Percentiles rank a stretch among this genome's conserved stretches.
These are phyloP conservation scores for Ochetophila trinervis DNA, from an alignment of 306 rosid species.

Conservation along the genomic window DNA sequence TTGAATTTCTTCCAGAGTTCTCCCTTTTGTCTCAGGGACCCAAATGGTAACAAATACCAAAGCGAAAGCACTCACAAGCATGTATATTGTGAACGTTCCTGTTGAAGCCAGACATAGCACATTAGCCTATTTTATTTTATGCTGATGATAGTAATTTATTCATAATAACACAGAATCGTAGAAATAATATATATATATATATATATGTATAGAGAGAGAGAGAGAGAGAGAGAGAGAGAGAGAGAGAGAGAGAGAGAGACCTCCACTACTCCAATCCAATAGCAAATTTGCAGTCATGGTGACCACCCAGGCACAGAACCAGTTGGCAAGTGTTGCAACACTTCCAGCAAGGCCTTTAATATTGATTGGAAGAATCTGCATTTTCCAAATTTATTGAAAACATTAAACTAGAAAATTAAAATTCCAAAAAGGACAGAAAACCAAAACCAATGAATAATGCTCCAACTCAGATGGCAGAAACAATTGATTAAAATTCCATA, in stretches of 20 bases:
- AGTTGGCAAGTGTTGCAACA: slow-evolving; percentile 87
- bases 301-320: slow-evolving; percentile 68
- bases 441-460: no score
- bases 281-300: slow-evolving; percentile 89
- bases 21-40: slow-evolving; percentile 97
- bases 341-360: slow-evolving; percentile 96
- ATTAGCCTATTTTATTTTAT: background rate
- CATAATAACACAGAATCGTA: background rate
- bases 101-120: slow-evolving; percentile 29
- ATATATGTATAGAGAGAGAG: slow-evolving; percentile 9
- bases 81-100: slow-evolving; percentile 87
- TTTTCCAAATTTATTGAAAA: slow-evolving; percentile 16
- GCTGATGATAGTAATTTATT: background rate
- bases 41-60: slow-evolving; percentile 60
- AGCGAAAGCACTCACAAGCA: slow-evolving; percentile 55
- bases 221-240: slow-evolving; percentile 24
- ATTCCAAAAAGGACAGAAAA: no score
- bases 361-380: slow-evolving; percentile 86
- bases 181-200: background rate
- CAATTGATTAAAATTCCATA: no score
- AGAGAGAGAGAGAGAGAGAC: slow-evolving; percentile 41
- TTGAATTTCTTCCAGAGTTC: slow-evolving; percentile 90
- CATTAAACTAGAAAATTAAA: background rate
- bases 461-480: no score
- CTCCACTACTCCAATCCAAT: slow-evolving; percentile 83